phyloP scores from a whole-genome alignment of 2,329 filamentous ascomycete species.

The Trichophyton benhamiae region DNA sequence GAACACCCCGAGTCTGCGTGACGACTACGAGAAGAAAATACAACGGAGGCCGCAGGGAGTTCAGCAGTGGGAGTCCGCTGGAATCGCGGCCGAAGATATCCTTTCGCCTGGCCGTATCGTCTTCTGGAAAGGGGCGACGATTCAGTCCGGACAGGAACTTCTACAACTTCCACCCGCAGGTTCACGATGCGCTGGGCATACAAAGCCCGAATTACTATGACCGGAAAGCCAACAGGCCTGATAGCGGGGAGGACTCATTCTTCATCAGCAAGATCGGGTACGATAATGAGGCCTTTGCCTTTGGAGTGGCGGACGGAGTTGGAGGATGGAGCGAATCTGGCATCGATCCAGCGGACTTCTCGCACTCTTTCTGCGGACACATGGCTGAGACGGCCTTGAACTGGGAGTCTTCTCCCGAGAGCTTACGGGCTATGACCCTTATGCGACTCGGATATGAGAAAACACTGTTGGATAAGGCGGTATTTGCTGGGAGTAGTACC shows the following conservation, averaged over 20 bases:
- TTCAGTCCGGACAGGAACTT: constrained; percentile 58
- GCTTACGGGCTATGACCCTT: constrained; percentile 50
- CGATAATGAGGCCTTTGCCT: constrained; percentile 45
- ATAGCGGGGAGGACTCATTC: constrained; percentile 89
- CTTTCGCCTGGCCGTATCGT: constrained; percentile 63
- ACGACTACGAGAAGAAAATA: background rate
- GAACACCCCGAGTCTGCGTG: background rate
- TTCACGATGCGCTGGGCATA: constrained; percentile 26
- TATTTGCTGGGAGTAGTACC: constrained; percentile 78
- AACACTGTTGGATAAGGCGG: constrained; percentile 58
- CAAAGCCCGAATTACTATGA: constrained; percentile 38
- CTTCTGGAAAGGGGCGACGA: constrained; percentile 57
- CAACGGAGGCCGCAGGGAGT: constrained; percentile 13
- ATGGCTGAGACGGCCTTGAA: constrained; percentile 68
- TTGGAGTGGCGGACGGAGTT: constrained; percentile 88
- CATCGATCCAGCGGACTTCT: constrained; percentile 89
- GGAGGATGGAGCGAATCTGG: constrained; percentile 90
- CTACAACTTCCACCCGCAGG: constrained; percentile 55
- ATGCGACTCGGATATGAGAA: constrained; percentile 77
- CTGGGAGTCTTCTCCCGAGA: constrained; percentile 32
- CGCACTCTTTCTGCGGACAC: constrained; percentile 81
- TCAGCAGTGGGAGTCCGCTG: constrained; percentile 20
- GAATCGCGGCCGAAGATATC: constrained; percentile 36
- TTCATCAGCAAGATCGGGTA: constrained; percentile 75
- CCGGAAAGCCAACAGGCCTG: constrained; percentile 52